Evolutionary conservation across 23 red algal genomes (phyloP).

Genomic region (Porphyridium purpureum): DNA sequence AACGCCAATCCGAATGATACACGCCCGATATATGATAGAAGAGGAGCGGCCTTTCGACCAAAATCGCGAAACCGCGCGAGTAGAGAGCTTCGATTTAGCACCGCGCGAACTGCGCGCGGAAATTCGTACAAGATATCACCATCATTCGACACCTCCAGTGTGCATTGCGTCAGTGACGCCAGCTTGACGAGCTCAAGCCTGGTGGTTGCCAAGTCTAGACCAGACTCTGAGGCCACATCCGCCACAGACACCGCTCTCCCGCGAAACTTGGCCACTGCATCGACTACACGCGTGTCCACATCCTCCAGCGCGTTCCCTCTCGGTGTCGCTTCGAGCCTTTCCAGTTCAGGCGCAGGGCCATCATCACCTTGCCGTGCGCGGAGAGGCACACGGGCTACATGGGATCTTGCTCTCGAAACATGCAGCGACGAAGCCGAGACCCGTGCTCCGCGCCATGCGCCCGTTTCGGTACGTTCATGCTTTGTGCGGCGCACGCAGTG

Average conservation of each 20-base stretch:
- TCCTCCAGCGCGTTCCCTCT: too few relatives aligned
- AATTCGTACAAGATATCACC: constrained; percentile 78
- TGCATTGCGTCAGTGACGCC: constrained; percentile 29
- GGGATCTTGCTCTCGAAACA: too few relatives aligned
- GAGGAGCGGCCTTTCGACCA: constrained; percentile 23
- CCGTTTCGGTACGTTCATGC: too few relatives aligned
- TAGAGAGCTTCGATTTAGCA: constrained; percentile 20
- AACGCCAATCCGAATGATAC: constrained; percentile 75
- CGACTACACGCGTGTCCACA: constrained; percentile 19
- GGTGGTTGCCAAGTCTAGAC: constrained; percentile 17
- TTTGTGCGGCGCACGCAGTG: too few relatives aligned
- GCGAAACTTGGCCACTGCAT: constrained; percentile 23
- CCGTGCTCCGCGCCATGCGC: too few relatives aligned
- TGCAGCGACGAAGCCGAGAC: too few relatives aligned
- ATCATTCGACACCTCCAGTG: constrained; percentile 63
- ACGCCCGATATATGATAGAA: constrained; percentile 40
- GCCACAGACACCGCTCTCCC: constrained; percentile 44
- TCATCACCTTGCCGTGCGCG: too few relatives aligned
- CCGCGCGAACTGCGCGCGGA: constrained; percentile 27
- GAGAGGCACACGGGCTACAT: too few relatives aligned
- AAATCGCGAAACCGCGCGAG: constrained; percentile 21
- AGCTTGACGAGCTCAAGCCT: constrained; percentile 28
- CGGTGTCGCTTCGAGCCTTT: too few relatives aligned
- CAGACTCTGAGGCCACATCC: constrained; percentile 59
- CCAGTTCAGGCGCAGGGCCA: too few relatives aligned